Evolutionary conservation across 305 asterid species (phyloP).

Genomic region (Caryopteris hybrid): DNA sequence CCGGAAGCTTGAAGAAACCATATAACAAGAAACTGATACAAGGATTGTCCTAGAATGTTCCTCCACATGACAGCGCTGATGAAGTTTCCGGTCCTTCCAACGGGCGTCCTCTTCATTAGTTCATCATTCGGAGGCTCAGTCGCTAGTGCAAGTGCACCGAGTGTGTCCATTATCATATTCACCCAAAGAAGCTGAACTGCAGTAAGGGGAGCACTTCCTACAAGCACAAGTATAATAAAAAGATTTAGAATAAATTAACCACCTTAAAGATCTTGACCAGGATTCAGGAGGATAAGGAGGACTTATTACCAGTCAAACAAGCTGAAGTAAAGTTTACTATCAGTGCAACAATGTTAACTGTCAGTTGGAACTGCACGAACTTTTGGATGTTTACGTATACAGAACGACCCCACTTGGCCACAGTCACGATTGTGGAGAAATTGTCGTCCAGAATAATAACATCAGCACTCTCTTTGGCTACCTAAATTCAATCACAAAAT

Average conservation of each 20-base stretch:
- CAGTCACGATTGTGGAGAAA: slow-evolving; percentile 91
- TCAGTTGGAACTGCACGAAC: slow-evolving; percentile 93
- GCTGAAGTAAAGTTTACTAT: slow-evolving; percentile 86
- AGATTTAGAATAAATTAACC: not conserved
- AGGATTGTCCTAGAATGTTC: slow-evolving; percentile 82
- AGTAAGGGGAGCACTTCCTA: slow-evolving; percentile 76
- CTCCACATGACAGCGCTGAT: slow-evolving; percentile 88
- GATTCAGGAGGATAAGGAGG: too few species aligned
- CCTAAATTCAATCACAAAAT: slow-evolving; percentile 37
- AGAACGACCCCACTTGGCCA: slow-evolving; percentile 95
- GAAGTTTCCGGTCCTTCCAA: slow-evolving; percentile 77
- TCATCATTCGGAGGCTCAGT: slow-evolving; percentile 94
- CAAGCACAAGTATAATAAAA: not conserved
- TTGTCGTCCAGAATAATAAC: slow-evolving; percentile 92
- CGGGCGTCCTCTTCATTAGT: slow-evolving; percentile 84
- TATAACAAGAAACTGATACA: slow-evolving; percentile 75
- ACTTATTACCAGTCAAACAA: slow-evolving; percentile 66
- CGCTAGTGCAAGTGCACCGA: slow-evolving; percentile 96
- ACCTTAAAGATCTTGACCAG: not conserved
- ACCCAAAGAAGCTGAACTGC: slow-evolving; percentile 99
- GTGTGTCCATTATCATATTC: slow-evolving; percentile 96
- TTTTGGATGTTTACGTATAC: slow-evolving; percentile 91
- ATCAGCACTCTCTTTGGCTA: slow-evolving; percentile 97
- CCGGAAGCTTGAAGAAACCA: slow-evolving; percentile 78
- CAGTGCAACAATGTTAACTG: slow-evolving; percentile 85